A percentile compares a stretch with the other conserved stretches of the same genome.
Conservation (phyloP, 2,329 filamentous ascomycete species). For the Pyricularia grisea region DNA sequence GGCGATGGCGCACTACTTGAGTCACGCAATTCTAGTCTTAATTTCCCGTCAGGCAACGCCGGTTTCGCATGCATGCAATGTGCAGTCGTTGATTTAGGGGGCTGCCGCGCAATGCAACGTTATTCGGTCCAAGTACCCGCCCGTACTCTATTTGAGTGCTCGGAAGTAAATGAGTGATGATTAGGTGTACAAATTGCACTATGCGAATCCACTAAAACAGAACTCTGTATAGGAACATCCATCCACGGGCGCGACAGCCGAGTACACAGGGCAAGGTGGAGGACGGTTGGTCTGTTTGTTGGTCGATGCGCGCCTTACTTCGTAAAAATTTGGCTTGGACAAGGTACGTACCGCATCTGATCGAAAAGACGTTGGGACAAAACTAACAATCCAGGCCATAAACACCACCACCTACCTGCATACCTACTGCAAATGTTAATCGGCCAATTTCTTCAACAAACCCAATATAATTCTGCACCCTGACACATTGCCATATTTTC, state of each 20-base stretch:
- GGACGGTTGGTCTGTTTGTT: not conserved
- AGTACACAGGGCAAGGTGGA: no score
- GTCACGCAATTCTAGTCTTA: not conserved
- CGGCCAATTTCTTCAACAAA: no score
- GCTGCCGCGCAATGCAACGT: not conserved
- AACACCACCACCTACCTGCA: not conserved
- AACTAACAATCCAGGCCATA: not conserved
- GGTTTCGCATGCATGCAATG: not conserved
- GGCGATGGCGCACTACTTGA: not conserved
- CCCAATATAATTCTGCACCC: no score
- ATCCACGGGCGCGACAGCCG: no score
- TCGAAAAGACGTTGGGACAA: not conserved
- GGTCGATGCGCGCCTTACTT: not conserved
- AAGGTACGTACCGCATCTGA: not conserved
- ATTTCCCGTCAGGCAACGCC: not conserved
- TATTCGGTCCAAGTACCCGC: not conserved
- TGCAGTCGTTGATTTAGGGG: not conserved
- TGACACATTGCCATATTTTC: not conserved
- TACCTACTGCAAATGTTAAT: not conserved
- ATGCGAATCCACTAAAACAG: not conserved
- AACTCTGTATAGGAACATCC: not conserved
- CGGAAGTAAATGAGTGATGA: not conserved
- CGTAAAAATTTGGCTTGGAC: not conserved
- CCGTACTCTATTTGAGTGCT: not conserved
- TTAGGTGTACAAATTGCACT: not conserved